Evolutionary conservation across 495 filamentous ascomycete genomes (phyloP).

Genomic region (Penicillium coffeae): DNA sequence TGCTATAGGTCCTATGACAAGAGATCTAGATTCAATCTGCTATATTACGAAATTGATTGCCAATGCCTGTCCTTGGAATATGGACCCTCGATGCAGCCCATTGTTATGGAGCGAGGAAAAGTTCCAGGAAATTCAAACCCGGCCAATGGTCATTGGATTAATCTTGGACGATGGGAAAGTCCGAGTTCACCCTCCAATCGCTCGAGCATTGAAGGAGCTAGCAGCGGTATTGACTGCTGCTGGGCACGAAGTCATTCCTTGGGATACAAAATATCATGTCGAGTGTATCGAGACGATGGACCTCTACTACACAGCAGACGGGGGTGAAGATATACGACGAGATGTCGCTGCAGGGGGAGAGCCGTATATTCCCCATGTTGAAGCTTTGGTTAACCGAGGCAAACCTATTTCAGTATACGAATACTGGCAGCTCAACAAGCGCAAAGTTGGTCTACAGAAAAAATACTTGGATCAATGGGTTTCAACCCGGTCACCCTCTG

Average conservation of each 20-base stretch:
- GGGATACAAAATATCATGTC: constrained; percentile 41
- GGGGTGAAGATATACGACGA: constrained; percentile 51
- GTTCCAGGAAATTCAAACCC: constrained; percentile 36
- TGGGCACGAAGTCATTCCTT: constrained; percentile 48
- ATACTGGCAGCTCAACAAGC: constrained; percentile 55
- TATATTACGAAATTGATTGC: constrained; percentile 40
- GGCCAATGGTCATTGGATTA: constrained; percentile 44
- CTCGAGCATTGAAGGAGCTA: constrained; percentile 37
- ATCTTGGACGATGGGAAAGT: constrained; percentile 50
- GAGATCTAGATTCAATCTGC: constrained; percentile 37
- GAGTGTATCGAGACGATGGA: constrained; percentile 48
- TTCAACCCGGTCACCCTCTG: constrained; percentile 39
- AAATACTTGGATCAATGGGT: constrained; percentile 56
- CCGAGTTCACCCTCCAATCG: constrained; percentile 46
- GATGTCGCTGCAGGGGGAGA: constrained; percentile 47
- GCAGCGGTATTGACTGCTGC: constrained; percentile 28
- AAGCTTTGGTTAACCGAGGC: constrained; percentile 41
- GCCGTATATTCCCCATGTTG: constrained; percentile 52
- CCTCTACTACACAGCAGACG: constrained; percentile 51
- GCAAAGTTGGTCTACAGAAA: constrained; percentile 49
- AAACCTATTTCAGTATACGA: constrained; percentile 50
- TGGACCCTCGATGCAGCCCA: constrained; percentile 46
- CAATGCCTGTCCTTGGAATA: constrained; percentile 36
- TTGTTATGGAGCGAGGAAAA: constrained; percentile 42
- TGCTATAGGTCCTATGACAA: constrained; percentile 47